phyloP scores from a whole-genome alignment of 805 yeast species.

The Suhomyces sp. region DNA sequence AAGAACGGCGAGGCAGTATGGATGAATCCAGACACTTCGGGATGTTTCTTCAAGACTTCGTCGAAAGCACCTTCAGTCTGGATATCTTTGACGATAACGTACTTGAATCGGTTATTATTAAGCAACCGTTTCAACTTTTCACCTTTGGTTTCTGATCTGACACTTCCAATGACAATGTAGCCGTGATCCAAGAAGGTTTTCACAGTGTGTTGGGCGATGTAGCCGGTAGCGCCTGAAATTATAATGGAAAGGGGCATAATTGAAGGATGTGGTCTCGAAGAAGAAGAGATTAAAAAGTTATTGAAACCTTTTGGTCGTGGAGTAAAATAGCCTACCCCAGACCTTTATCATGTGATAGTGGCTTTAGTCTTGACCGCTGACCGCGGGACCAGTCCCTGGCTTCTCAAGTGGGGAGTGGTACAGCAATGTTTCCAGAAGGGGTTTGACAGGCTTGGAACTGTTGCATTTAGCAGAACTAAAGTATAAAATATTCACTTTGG shows the following conservation, averaged over 20 bases:
- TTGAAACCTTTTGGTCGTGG: too few species aligned
- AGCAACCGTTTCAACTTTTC: constrained; percentile 14
- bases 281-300: too few species aligned
- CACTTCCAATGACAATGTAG: constrained; percentile 53
- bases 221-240: constrained; percentile 56
- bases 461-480: too few species aligned
- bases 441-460: too few species aligned
- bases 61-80: constrained; percentile 45
- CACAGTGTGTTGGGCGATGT: constrained; percentile 49
- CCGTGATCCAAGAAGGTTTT: constrained; percentile 37
- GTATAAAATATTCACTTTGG: too few species aligned
- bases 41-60: constrained; percentile 39
- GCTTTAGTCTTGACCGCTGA: too few species aligned
- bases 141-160: constrained; percentile 33
- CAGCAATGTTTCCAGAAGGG: too few species aligned
- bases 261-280: too few species aligned
- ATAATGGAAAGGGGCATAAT: constrained; percentile 18
- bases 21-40: constrained; percentile 43
- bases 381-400: too few species aligned
- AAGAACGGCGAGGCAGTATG: constrained; percentile 55
- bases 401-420: too few species aligned
- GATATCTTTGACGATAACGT: constrained; percentile 34
- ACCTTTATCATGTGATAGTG: too few species aligned
- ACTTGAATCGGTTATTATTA: constrained; percentile 19
- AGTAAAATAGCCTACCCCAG: too few species aligned